phyloP scores from a whole-genome alignment of 371 early-diverging fungal genomes.

The Mucor saturninus region DNA sequence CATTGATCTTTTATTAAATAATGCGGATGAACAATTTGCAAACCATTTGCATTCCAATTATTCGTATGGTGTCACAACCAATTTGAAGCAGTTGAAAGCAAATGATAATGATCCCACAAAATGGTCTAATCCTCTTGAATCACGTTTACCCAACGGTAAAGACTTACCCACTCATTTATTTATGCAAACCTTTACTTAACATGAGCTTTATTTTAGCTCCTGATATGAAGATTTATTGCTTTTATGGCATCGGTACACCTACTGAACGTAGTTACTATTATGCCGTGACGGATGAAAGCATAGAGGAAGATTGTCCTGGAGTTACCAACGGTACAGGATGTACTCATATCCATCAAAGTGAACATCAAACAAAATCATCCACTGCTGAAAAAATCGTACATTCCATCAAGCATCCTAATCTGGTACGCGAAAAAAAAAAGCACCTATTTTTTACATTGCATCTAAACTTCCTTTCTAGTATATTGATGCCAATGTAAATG shows the following conservation, averaged over 20 bases:
- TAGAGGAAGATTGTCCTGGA: conserved; percentile 8
- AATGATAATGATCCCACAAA: conserved; percentile 60
- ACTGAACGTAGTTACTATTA: conserved; percentile 88
- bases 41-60: conserved; percentile 61
- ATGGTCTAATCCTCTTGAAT: conserved; percentile 90
- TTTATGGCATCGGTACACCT: conserved; percentile 82
- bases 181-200: background rate
- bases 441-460: background rate
- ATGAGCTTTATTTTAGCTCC: conserved; percentile 41
- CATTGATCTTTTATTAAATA: conserved; percentile 56
- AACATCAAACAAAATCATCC: background rate
- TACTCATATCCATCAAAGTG: background rate
- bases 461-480: conserved; percentile 23
- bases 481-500: conserved; percentile 49
- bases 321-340: conserved; percentile 7
- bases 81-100: conserved; percentile 55
- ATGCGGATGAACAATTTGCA: conserved; percentile 53
- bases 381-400: background rate
- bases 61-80: conserved; percentile 67
- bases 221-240: conserved; percentile 78
- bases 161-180: background rate
- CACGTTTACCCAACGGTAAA: conserved; percentile 75
- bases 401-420: background rate
- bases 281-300: conserved; percentile 18
- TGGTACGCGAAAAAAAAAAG: background rate